Evolutionary conservation across 1,284 basidiomycete species (phyloP).

Genomic region (Somion occarium): DNA sequence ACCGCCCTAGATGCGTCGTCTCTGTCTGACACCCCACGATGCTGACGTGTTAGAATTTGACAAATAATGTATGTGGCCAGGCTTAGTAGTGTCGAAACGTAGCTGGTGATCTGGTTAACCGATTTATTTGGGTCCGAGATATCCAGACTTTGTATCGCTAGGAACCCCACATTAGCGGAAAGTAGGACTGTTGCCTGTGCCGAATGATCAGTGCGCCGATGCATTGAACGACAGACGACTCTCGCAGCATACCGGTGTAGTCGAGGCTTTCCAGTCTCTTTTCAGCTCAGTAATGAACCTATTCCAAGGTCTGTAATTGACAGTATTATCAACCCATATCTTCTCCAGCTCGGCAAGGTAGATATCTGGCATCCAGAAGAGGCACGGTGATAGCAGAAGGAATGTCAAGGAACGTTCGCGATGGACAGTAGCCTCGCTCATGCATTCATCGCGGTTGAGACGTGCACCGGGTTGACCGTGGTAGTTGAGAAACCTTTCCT

Average conservation of each 20-base stretch:
- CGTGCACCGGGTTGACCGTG: conserved; percentile 21
- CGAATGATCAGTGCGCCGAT: neutral
- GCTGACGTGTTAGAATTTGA: conserved; percentile 20
- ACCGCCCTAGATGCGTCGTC: conserved; percentile 14
- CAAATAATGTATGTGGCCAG: conserved; percentile 22
- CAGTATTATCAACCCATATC: conserved; percentile 21
- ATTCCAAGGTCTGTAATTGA: conserved; percentile 22
- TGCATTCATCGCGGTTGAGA: conserved; percentile 14
- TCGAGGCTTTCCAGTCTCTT: conserved; percentile 23
- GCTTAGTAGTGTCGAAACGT: conserved; percentile 23
- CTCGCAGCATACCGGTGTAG: conserved; percentile 21
- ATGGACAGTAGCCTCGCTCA: conserved; percentile 5
- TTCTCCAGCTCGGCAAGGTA: conserved; percentile 21
- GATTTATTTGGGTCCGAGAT: conserved; percentile 11
- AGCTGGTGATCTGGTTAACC: conserved; percentile 23
- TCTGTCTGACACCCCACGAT: conserved; percentile 8
- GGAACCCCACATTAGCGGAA: conserved; percentile 36
- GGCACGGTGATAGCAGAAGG: conserved; percentile 15
- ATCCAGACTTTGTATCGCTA: conserved; percentile 32
- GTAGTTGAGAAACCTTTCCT: conserved; percentile 16
- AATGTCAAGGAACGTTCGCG: conserved; percentile 14
- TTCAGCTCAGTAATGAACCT: conserved; percentile 19
- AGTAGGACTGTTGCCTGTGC: conserved; percentile 36
- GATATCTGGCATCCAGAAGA: conserved; percentile 20
- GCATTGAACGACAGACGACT: neutral